Evolutionary conservation across 352 stramenopile genomes (phyloP), one percentile per base, ranked within the genome.

Genomic region (Blastocystis sp.): DNA sequence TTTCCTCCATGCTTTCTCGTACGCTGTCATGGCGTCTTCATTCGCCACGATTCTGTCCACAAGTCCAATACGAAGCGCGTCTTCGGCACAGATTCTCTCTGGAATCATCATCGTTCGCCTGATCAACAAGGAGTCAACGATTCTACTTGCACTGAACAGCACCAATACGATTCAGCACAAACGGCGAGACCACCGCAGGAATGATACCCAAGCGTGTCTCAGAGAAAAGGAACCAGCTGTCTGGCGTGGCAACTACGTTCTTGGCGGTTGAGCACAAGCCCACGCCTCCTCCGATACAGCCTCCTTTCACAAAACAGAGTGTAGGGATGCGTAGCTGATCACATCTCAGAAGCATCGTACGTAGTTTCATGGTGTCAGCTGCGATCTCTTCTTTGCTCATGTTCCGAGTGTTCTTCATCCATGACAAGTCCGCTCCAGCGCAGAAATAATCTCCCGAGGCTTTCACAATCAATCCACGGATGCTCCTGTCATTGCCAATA

Each of bases 371-470:
- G 20, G 47, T 66, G 34, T 84, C 73, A 6, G 73, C 50, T 18
- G 53, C 62, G 20, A 84, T 84, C 29, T 66, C 50, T 29, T 84
- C 53, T 26, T 84, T 29, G 39, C 62, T 84, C 73, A 84, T 84
- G 11, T 55, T 84, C 29, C 6, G 39, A 45, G 77, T 88, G 53
- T 88, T 34, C 45, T 88, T 88, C 77, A 88, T 88, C 77, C 77
- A 88, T 3, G 62, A 68, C 47, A 88, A 77, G 29, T 88, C 77
- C 18, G 77, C 77, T 34, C 77, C 77, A 23, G 77, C 77, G 29
- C 77, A 79, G 29, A 88, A 88, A 26, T 79, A 64, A 55, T 76
- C 45, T 29, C 77, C 77, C 3, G 29, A 39, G 18, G 53, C 66
- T 43, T 76, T 79, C 2, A 88, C 11, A 59, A 88, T 56, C 13